Base-by-base conservation (phyloP, 192 early-diverging fungal species). In the Mycoemilia scoparia region DNA sequence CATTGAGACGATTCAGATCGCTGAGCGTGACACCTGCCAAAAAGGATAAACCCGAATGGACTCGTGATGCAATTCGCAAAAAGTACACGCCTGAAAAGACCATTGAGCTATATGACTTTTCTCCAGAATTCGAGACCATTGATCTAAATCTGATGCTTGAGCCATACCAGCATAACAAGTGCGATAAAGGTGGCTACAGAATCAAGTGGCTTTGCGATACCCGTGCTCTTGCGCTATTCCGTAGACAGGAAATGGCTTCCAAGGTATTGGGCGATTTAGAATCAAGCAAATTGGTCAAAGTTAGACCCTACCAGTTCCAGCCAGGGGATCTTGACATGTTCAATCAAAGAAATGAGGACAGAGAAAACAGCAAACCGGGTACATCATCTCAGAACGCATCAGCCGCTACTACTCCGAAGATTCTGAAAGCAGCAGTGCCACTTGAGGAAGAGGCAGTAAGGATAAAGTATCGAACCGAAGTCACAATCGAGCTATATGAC, bases 161-260 rank as follows among this genome's bases (percentile, higher is more conserved):
- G 37, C 61, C 61, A n/a, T 64, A 64, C 51, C 55, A 64, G 51
- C 61, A 64, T 48, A 32, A 53, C 32, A 47, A 43, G 38, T 52
- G 50, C 41, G 55, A 64, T 29, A 50, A 53, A 32, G 61, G 61
- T 12, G 61, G 61, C 2, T 64, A 64, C 34, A 54, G 61, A 44
- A 54, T 64, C 46, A 64, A 64, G 40, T 64, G 61, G 61, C 61
- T 64, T 25, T 44, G 51, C 47, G 55, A 64, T 38, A 54, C 55
- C 2, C 50, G 61, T 14, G 61, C 61, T 22, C 47, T 64, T 21
- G 61, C 55, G 5, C 51, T 57, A n/a, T 64, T 64, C 54, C 54
- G 60, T 27, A 53, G 60, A 16, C 38, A 45, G 17, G 60, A 63
- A 31, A 63, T 63, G 57, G 60, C 60, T 12, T 54, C 46, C 39